Evolutionary conservation across 1,284 basidiomycete species (phyloP).

Genomic region (Pseudozyma hubeiensis): DNA sequence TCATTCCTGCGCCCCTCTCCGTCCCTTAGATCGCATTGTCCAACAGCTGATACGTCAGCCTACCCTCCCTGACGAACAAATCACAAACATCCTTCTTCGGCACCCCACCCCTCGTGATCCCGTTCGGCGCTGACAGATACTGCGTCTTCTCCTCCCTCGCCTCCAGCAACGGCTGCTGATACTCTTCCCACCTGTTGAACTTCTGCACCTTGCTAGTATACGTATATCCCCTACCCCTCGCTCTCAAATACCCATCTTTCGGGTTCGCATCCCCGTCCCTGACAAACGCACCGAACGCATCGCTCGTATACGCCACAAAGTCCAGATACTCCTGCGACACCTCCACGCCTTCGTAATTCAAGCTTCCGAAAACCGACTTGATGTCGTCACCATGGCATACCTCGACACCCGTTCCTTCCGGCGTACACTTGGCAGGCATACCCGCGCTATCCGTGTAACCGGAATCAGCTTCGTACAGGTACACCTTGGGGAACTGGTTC

Average conservation of each 20-base stretch:
- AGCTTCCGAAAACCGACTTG: slow-evolving; percentile 23
- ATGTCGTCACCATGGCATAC: slow-evolving; percentile 39
- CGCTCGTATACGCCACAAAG: slow-evolving; percentile 29
- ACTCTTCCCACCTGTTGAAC: slow-evolving; percentile 25
- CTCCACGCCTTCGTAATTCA: slow-evolving; percentile 23
- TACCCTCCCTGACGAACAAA: slow-evolving; percentile 23
- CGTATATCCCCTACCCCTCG: slow-evolving; percentile 35
- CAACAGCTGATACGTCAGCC: slow-evolving; percentile 26
- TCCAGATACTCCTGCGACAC: slow-evolving; percentile 24
- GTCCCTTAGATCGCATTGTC: slow-evolving; percentile 24
- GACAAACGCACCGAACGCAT: slow-evolving; percentile 41
- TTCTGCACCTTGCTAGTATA: slow-evolving; percentile 32
- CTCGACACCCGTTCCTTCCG: slow-evolving; percentile 17
- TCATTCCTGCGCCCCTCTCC: not conserved
- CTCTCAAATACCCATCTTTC: slow-evolving; percentile 9
- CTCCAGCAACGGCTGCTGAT: slow-evolving; percentile 11
- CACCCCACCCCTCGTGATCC: slow-evolving; percentile 14
- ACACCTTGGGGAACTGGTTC: slow-evolving; percentile 27
- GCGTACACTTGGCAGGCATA: slow-evolving; percentile 18
- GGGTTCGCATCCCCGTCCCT: slow-evolving; percentile 25
- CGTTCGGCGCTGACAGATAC: slow-evolving; percentile 23
- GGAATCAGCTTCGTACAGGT: slow-evolving; percentile 36
- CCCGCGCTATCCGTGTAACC: slow-evolving; percentile 24
- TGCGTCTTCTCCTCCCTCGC: slow-evolving; percentile 11
- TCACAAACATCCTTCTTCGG: slow-evolving; percentile 33